Evolutionary conservation across 2,329 filamentous ascomycete species (phyloP), one percentile per base, ranked within the genome.

Genomic region (Albophoma yamanashiensis): DNA sequence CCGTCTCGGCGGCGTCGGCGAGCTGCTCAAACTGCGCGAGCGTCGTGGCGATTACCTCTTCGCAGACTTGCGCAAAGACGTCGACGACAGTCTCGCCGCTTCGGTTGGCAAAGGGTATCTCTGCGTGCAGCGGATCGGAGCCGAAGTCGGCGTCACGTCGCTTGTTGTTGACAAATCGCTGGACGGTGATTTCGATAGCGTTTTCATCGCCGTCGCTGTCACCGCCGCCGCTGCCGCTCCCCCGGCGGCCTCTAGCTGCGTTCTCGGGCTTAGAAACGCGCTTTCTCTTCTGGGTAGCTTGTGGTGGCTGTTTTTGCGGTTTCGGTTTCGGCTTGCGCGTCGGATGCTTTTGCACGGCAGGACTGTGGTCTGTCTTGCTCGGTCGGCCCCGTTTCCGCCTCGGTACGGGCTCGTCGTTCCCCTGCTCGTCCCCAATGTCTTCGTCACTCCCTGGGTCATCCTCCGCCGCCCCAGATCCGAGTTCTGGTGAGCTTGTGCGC

Each of bases 81-180:
- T 88, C 85, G 2, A 88, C 75, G 0, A 82, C 77, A 56, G 84
- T 88, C 64, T 87, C 84, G 55, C 82, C 82, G 27, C 74, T 71
- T 20, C 79, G 77, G 64, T 79, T 81, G 0, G 77, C 74, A 62
- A 81, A 83, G 0, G 83, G 81, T 2, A 86, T 82, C 5, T 82
- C 79, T 2, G 73, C 67, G 53, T 77, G 77, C 4, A 83, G 73
- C 0, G 80, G 75, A 53, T 83, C 76, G 3, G 72, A 70, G 3
- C 70, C 70, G 3, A 78, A 77, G 45, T 75, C 74, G 4, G 76
- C 75, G 15, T 72, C 71, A 4, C 71, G 71, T n/a, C 68, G 71
- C 39, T 75, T 75, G 58, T 76, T 75, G n/a, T 80, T 82, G 65
- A 75, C 68, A 55, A 86, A 84, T 15, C 85, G 78, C 67, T 87